Percentiles rank a stretch among this genome's conserved stretches.
Conservation (phyloP, 2,329 filamentous ascomycete species). For the Nemania abortiva region DNA sequence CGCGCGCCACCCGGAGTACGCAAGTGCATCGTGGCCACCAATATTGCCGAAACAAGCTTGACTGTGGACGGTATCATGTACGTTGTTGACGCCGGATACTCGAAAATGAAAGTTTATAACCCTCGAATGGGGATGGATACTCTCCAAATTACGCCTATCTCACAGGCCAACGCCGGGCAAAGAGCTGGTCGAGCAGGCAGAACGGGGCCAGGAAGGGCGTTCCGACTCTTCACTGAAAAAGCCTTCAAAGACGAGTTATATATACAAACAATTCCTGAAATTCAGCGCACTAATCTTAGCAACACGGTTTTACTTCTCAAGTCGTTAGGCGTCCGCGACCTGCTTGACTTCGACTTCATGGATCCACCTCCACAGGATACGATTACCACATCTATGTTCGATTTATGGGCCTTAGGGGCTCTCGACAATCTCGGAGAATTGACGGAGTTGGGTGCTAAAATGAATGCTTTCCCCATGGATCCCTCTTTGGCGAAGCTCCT, state of each 20-base stretch:
- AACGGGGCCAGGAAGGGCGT: slow-evolving; percentile 95
- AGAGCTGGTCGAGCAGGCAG: slow-evolving; percentile 92
- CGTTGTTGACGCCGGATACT: slow-evolving; percentile 95
- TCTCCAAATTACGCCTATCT: slow-evolving; percentile 96
- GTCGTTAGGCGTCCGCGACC: slow-evolving; percentile 90
- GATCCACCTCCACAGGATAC: slow-evolving; percentile 98
- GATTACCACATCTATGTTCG: slow-evolving; percentile 96
- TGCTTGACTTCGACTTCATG: slow-evolving; percentile 99
- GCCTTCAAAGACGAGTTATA: slow-evolving; percentile 97
- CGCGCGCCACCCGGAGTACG: slow-evolving; percentile 88
- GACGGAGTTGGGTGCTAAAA: slow-evolving; percentile 85
- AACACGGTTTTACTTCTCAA: slow-evolving; percentile 96
- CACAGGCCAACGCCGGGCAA: slow-evolving; percentile 94
- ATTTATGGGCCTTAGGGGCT: slow-evolving; percentile 95
- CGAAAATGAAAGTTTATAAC: slow-evolving; percentile 98
- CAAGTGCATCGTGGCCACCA: slow-evolving; percentile 98
- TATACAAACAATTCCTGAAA: slow-evolving; percentile 96
- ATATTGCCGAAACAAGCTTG: slow-evolving; percentile 97
- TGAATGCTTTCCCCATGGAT: slow-evolving; percentile 99
- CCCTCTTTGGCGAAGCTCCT: slow-evolving; percentile 94
- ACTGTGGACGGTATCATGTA: slow-evolving; percentile 99
- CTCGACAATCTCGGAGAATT: slow-evolving; percentile 94
- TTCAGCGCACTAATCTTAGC: slow-evolving; percentile 93
- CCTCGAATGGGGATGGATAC: slow-evolving; percentile 99
- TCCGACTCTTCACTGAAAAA: slow-evolving; percentile 92